Evolutionary conservation across 78 protist genomes (phyloP), one percentile per base, ranked within the genome.

Genomic region (Dictyostelium purpureum): DNA sequence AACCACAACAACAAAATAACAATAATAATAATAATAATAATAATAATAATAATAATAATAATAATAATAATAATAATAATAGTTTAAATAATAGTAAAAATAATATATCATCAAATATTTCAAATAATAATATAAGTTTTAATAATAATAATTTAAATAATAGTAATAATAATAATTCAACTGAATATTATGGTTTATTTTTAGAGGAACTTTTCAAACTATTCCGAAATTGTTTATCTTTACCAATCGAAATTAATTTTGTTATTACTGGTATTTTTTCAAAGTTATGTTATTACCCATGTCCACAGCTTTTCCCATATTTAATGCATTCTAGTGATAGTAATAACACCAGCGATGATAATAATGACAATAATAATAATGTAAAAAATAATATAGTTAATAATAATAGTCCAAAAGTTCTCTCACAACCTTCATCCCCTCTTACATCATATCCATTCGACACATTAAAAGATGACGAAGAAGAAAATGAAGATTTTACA

Each of bases 201-300:
- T 33, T 85, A 24, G 70, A 73, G 47, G 54, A 85, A 43, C 14
- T 85, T 7, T 73, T 56, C 11, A 24, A 51, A 42, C 26, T 85
- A 43, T 70, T 85, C 42, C 43, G n/a, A 56, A 54, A 85, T 26
- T 47, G 47, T 45, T 16, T 85, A 3, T 71, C 43, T 18, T 31
- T 85, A 19, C 91, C 91, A 59, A 85, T 85, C 6, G 91, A 85
- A 10, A 49, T 85, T 43, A 85, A 85, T 42, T 59, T 70, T 73
- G 54, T 85, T 7, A 57, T 85, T 7, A 85, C 91, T 59, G 91
- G 91, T 24, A 85, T 85, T 11, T 45, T 85, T 26, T 85, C 91
- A 40, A 85, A 85, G 33, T 61, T 85, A 2, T 85, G 91, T 57
- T 85, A 85, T 45, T 85, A 85, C 26, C 91, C 91, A 43, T 85